phyloP scores from a whole-genome alignment of 176 grass and related monocot species.

The Aegilops speltoides region DNA sequence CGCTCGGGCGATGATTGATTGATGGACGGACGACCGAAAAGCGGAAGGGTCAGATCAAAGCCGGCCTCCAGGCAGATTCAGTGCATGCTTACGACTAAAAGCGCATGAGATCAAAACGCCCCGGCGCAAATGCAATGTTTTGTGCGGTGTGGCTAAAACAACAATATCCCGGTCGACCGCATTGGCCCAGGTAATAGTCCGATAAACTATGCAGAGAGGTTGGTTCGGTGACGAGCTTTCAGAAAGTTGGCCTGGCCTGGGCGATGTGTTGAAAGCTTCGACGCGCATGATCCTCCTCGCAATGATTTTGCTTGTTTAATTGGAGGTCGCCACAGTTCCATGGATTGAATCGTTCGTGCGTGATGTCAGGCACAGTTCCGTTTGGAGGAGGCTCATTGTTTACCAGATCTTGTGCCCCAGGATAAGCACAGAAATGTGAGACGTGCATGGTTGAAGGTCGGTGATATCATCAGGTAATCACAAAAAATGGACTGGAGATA shows the following conservation, averaged over 20 bases:
- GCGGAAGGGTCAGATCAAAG: not conserved
- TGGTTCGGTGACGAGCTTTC: not conserved
- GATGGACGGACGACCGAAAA: not conserved
- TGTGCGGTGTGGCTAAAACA: not conserved
- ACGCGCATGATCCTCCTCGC: not conserved
- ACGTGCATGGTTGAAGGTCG: conserved; percentile 18
- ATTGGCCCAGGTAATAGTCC: conserved; percentile 9
- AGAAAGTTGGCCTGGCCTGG: not conserved
- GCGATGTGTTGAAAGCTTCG: not conserved
- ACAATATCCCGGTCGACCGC: conserved; percentile 39
- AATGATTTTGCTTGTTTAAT: conserved; percentile 11
- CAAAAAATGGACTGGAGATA: not conserved
- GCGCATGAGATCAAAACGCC: not conserved
- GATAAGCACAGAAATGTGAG: conserved; percentile 8
- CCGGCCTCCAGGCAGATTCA: conserved; percentile 20
- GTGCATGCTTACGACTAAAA: conserved; percentile 25
- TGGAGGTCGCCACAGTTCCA: not conserved
- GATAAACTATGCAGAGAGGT: not conserved
- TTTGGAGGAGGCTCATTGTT: not conserved
- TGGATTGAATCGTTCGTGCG: not conserved
- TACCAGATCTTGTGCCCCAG: not conserved
- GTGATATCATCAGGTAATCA: conserved; percentile 9
- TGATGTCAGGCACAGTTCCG: conserved; percentile 4
- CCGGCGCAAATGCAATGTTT: conserved; percentile 31
- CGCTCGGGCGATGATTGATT: not conserved